Conservation (phyloP, 176 grass and related monocot genomes). For the Urochloa ruziziensis region DNA sequence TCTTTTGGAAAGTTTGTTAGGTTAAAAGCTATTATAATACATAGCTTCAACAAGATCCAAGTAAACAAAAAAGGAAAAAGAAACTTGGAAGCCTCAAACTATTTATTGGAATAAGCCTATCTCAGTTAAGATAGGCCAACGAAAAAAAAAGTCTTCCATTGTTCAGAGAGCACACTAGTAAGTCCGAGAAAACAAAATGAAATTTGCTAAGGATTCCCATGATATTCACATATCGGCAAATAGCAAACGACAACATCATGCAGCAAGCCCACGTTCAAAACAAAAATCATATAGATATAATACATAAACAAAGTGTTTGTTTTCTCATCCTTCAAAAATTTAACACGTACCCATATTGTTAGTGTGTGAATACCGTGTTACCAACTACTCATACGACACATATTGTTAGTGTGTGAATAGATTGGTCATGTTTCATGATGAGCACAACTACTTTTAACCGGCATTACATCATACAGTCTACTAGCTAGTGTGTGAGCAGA, state of each 20-base stretch:
- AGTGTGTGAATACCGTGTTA: too few relatives aligned
- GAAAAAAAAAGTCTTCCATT: neutral
- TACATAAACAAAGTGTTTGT: neutral
- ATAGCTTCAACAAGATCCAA: neutral
- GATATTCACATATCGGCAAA: neutral
- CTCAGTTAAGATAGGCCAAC: neutral
- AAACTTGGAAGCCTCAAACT: neutral
- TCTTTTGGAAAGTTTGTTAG: neutral
- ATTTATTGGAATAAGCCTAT: neutral
- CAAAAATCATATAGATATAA: neutral
- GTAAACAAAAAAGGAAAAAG: neutral
- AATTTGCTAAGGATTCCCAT: neutral
- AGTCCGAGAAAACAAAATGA: neutral
- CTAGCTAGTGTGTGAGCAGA: neutral
- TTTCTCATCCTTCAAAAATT: neutral
- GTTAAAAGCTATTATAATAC: neutral
- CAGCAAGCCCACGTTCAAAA: neutral
- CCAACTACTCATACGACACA: neutral
- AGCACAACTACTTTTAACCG: neutral
- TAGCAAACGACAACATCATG: neutral
- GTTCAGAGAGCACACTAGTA: neutral
- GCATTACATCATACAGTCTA: neutral
- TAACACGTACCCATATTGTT: neutral
- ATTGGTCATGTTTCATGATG: neutral
- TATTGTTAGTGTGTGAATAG: neutral